Conservation (phyloP, 768 basidiomycete genomes). For the Psilocybe azurescens region DNA sequence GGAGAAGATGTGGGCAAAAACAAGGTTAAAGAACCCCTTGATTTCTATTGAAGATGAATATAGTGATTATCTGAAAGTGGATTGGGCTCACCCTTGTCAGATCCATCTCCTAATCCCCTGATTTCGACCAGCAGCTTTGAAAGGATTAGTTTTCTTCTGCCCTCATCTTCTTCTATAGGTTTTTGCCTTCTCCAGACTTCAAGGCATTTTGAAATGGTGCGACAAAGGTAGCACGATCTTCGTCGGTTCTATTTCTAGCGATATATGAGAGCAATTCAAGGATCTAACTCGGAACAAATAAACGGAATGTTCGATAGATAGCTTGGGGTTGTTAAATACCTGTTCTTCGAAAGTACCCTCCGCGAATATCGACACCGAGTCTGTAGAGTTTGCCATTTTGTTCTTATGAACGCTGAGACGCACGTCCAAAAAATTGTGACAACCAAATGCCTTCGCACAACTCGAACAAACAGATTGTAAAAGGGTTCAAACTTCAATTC, state of each 20-base stretch:
- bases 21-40: constrained; percentile 88
- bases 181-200: constrained; percentile 52
- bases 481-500: not conserved
- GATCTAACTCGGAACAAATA: constrained; percentile 50
- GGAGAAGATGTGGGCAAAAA: constrained; percentile 74
- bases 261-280: constrained; percentile 81
- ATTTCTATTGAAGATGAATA: constrained; percentile 47
- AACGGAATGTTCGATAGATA: constrained; percentile 9
- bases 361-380: constrained; percentile 83
- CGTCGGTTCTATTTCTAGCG: constrained; percentile 67
- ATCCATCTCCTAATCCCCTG: constrained; percentile 75
- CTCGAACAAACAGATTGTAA: constrained; percentile 36
- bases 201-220: constrained; percentile 71
- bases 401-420: constrained; percentile 25
- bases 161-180: constrained; percentile 58
- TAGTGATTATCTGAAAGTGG: constrained; percentile 11
- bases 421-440: constrained; percentile 38
- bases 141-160: constrained; percentile 59
- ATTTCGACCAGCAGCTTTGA: constrained; percentile 63
- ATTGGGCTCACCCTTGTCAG: constrained; percentile 66
- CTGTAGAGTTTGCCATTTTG: constrained; percentile 65
- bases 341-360: constrained; percentile 92
- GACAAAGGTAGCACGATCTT: constrained; percentile 64
- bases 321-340: constrained; percentile 42
- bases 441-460: constrained; percentile 36